Base-by-base conservation (phyloP, 495 filamentous ascomycete species). In the Neurospora sp. region DNA sequence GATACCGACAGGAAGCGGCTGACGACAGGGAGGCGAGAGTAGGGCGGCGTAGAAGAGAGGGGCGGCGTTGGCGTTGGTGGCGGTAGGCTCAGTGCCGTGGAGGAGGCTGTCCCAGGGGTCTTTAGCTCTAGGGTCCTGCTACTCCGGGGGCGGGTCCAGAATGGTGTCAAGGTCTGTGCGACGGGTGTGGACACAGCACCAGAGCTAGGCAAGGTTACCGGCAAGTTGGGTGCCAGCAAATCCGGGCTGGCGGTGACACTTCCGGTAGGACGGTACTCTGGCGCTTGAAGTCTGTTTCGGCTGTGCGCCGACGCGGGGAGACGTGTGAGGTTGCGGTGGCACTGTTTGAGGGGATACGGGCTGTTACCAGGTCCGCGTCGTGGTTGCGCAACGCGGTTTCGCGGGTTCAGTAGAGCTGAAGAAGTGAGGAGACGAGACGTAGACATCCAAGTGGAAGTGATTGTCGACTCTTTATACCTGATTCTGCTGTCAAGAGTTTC, bases 181-280 rank as follows among this genome's bases (percentile, higher is more conserved):
- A 42, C 16, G 53, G 8, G 69, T 70, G 77, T 77, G 77, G 78
- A 72, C 74, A 75, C 72, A 27, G 45, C 73, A 71, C 69, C 42
- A 61, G 71, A 73, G 73, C 77, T 75, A 77, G 20, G 70, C 14
- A 42, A 73, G 71, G 35, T 45, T 78, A 73, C 77, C 78, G 71
- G 71, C 68, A 72, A 78, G 74, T 77, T 78, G 78, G 75, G 73
- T 76, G 71, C 71, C 68, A 77, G 71, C 38, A 75, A 73, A 74
- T 73, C 70, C 68, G 61, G 76, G 59, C 69, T 69, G 71, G 53
- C 59, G 41, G 68, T 39, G 39, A 70, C 65, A 70, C 42, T 41
- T 71, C 47, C 20, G 47, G 72, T 45, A 68, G 69, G 27, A 68
- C 65, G 73, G 73, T 45, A 69, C 37, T 39, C 71, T 70, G 39